phyloP scores from a whole-genome alignment of 176 grass and related monocot genomes.

The Cenchrus purpureus region DNA sequence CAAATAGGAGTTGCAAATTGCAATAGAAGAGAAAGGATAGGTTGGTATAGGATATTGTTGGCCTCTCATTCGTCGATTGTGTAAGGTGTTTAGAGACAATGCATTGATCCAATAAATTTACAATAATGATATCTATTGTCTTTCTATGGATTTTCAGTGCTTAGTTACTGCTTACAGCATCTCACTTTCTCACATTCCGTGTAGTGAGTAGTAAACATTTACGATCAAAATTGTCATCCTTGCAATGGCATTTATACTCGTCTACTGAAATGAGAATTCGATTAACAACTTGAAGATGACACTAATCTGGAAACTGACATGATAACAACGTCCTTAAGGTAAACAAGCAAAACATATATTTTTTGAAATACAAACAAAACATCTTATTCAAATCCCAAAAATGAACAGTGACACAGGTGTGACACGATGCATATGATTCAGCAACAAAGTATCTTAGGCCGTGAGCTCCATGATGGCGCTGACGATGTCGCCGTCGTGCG shows the following conservation, averaged over 20 bases:
- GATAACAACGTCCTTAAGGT: background rate
- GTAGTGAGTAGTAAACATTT: background rate
- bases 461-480: slow-evolving; percentile 94
- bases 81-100: slow-evolving; percentile 31
- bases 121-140: background rate
- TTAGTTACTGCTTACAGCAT: background rate
- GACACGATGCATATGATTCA: too few relatives aligned
- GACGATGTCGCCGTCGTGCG: slow-evolving; percentile 89
- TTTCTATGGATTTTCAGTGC: background rate
- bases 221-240: background rate
- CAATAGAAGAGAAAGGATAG: slow-evolving; percentile 32
- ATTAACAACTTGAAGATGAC: background rate
- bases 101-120: slow-evolving; percentile 32
- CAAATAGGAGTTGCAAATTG: slow-evolving; percentile 36
- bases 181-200: background rate
- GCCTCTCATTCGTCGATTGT: slow-evolving; percentile 33
- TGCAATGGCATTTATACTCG: background rate
- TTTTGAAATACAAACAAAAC: background rate
- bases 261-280: background rate
- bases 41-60: slow-evolving; percentile 40
- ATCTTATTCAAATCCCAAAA: slow-evolving; percentile 11
- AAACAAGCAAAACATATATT: background rate
- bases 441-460: slow-evolving; percentile 25
- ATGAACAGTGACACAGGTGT: too few relatives aligned
- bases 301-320: slow-evolving; percentile 1